Evolutionary conservation across 108 stramenopile genomes (phyloP).

Genomic region (Discostella pseudostelligera): DNA sequence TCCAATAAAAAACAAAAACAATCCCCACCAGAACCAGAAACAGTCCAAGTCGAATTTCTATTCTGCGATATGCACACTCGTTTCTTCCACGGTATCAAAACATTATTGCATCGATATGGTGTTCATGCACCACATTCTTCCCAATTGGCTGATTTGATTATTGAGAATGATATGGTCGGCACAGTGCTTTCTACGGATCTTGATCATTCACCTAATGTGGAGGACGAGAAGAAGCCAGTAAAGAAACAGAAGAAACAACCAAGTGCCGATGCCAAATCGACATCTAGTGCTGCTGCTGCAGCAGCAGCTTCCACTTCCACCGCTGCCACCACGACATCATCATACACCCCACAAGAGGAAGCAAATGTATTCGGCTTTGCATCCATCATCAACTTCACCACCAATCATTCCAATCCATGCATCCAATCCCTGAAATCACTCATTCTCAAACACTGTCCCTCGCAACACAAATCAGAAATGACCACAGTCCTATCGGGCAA

Average conservation of each 20-base stretch:
- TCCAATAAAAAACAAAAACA: constrained; percentile 49
- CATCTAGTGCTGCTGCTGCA: neutral
- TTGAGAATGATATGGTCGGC: constrained; percentile 71
- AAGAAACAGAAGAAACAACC: constrained; percentile 1
- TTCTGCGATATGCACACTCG: constrained; percentile 83
- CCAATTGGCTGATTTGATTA: constrained; percentile 66
- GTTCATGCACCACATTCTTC: constrained; percentile 68
- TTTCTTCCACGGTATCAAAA: constrained; percentile 82
- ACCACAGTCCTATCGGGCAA: constrained; percentile 70
- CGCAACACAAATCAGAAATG: constrained; percentile 64
- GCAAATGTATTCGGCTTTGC: constrained; percentile 82
- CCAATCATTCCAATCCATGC: constrained; percentile 46
- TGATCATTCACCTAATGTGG: constrained; percentile 5
- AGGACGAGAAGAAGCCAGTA: neutral
- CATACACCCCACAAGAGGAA: constrained; percentile 41
- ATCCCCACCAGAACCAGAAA: constrained; percentile 51
- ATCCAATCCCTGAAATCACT: constrained; percentile 61
- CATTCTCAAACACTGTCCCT: constrained; percentile 65
- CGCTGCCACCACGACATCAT: neutral
- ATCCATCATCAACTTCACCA: constrained; percentile 77
- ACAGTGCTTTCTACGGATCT: constrained; percentile 75
- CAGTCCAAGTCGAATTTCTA: constrained; percentile 73
- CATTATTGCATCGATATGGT: constrained; percentile 48
- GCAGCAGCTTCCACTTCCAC: neutral
- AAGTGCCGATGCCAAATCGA: neutral